A percentile compares a stretch with the other conserved stretches of the same genome.
phyloP scores from a whole-genome alignment of 805 yeast species.

The Candida loeiensis region DNA sequence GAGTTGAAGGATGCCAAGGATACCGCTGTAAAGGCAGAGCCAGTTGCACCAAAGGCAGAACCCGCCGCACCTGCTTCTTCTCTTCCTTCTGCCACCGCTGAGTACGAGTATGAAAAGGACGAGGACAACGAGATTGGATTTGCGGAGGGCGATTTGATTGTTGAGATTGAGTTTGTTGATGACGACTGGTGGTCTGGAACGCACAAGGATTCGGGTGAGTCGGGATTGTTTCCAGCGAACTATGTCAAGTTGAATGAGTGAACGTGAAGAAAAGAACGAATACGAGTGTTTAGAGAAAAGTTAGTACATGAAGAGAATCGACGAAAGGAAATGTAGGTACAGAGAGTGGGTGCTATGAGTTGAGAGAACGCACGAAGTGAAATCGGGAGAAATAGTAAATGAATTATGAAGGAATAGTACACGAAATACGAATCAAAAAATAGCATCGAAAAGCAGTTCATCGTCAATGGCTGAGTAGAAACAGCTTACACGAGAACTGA shows the following conservation, averaged over 20 bases:
- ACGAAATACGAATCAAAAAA: no score
- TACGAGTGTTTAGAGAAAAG: background rate
- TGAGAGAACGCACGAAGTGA: no score
- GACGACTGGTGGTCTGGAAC: constrained; percentile 98
- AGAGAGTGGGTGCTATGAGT: no score
- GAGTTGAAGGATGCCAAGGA: constrained; percentile 23
- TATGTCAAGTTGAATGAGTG: constrained; percentile 49
- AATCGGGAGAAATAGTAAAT: no score
- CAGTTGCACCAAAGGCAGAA: constrained; percentile 7
- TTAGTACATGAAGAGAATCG: background rate
- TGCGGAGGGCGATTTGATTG: constrained; percentile 75
- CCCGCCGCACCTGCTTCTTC: constrained; percentile 16
- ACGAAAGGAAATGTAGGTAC: background rate
- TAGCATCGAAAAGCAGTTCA: no score
- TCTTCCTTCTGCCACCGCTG: constrained; percentile 54
- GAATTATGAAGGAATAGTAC: no score
- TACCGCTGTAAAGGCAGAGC: constrained; percentile 11
- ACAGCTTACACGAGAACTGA: no score
- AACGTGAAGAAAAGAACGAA: background rate
- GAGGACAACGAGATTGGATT: constrained; percentile 91
- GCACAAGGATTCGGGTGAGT: constrained; percentile 59
- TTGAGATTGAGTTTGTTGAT: constrained; percentile 82
- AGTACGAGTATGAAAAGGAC: constrained; percentile 79
- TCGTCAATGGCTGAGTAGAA: no score
- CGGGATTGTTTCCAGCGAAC: constrained; percentile 88